Evolutionary conservation across 2,329 filamentous ascomycete genomes (phyloP), one percentile per base, ranked within the genome.

Genomic region (Pseudocercospora macadamiae): DNA sequence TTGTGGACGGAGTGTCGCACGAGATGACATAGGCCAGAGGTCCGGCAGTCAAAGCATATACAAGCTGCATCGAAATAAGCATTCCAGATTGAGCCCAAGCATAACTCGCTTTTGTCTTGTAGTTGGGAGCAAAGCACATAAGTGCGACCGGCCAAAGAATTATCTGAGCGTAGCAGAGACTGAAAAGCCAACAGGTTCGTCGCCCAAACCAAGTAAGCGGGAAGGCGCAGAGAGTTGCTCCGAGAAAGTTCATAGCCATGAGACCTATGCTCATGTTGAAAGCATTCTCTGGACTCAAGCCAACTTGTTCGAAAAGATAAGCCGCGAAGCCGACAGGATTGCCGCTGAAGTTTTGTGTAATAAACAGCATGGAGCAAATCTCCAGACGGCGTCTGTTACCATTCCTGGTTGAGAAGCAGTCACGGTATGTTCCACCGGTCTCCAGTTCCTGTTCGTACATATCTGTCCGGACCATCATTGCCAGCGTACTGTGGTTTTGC

Each of bases 391-490:
- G n/a, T 32, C 48, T 18, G 12, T 51, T 51, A 3, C 48, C 48
- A 9, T 51, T 51, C 4, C 4, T 16, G 10, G 12, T 21, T 16
- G 48, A 51, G 74, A 86, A 85, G 66, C 80, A 82, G 66, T 84
- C 80, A 8, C 62, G 62, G 65, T 83, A 84, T 0, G 67, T 73
- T 0, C 76, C 75, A 2, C 79, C 79, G 1, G 77, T 73, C 55
- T 81, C 77, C 60, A 76, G 70, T 52, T 82, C 78, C 56, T 80
- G 74, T 69, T 87, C 84, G 1, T 84, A 71, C 53, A 79, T 75
- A 57, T 86, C 74, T 4, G 76, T 78, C 30, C 75, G 48, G 18
- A 32, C 48, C 48, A 51, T 51, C 26, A 51, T 51, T 14, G 48
- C 48, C 12, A 51, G 28, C 5, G 48, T 51, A 3, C 36, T 51